These are phyloP conservation scores for Scutellaria baicalensis DNA, from an alignment of 257 asterid genomes.

Conservation along the genomic window DNA sequence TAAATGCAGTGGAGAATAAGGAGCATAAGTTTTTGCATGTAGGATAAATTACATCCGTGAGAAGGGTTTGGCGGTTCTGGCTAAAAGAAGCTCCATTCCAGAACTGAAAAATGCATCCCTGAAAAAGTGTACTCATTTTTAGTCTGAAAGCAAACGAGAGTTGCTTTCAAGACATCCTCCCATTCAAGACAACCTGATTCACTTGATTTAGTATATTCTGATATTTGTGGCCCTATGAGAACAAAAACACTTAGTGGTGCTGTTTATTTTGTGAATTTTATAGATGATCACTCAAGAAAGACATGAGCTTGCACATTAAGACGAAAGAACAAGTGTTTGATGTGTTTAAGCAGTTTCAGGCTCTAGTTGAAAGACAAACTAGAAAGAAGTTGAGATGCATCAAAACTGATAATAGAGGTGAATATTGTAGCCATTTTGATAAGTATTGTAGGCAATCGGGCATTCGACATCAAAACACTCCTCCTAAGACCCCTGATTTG, in stretches of 20 bases:
- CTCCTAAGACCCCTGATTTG: neutral
- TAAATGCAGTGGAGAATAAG: neutral
- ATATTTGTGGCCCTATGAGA: neutral
- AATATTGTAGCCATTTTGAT: conserved; percentile 5
- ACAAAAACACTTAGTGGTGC: neutral
- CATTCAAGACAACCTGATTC: neutral
- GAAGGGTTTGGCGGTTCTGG: neutral
- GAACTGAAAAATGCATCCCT: neutral
- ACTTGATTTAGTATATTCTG: neutral
- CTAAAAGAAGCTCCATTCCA: neutral
- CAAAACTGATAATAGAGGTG: conserved; percentile 5
- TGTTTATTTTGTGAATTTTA: neutral
- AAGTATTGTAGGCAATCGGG: neutral
- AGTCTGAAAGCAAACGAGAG: conserved; percentile 1
- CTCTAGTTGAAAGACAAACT: neutral
- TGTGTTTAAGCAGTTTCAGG: neutral
- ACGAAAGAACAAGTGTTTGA: neutral
- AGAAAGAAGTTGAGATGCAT: conserved; percentile 3
- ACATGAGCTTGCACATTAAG: neutral
- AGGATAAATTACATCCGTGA: neutral
- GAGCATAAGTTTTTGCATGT: neutral
- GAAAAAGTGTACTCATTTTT: neutral
- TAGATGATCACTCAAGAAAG: neutral
- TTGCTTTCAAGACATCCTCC: neutral
- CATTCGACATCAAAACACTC: neutral